phyloP scores from a whole-genome alignment of 2,329 filamentous ascomycete species.

The Juglanconis sp. region DNA sequence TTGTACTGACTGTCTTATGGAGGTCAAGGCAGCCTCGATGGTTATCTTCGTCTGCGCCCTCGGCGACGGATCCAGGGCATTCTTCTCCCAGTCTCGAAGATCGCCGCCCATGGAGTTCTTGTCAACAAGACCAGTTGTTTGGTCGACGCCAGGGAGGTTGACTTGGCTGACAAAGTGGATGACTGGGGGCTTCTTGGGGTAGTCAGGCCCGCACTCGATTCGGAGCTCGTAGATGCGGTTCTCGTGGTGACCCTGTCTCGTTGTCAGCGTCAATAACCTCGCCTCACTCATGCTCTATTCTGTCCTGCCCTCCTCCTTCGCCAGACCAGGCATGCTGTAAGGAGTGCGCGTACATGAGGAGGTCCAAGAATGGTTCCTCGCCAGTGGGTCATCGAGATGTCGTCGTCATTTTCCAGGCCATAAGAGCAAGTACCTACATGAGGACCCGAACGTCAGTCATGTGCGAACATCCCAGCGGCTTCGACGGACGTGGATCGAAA shows the following conservation, averaged over 20 bases:
- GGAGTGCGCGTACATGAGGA: constrained; percentile 66
- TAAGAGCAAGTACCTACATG: constrained; percentile 88
- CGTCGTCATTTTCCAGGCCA: constrained; percentile 88
- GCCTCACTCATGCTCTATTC: neutral
- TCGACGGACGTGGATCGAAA: constrained; percentile 12
- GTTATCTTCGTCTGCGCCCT: constrained; percentile 31
- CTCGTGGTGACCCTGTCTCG: constrained; percentile 72
- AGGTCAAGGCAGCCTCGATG: constrained; percentile 33
- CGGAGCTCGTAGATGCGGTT: constrained; percentile 98
- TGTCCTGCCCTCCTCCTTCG: neutral
- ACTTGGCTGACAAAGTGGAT: constrained; percentile 93
- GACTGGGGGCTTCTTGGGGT: constrained; percentile 83
- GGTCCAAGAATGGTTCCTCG: constrained; percentile 96
- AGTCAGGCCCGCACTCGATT: constrained; percentile 88
- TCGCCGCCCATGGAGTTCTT: constrained; percentile 73
- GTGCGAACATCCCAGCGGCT: no score
- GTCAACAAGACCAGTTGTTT: constrained; percentile 78
- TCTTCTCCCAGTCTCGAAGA: constrained; percentile 85
- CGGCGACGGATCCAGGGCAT: constrained; percentile 50
- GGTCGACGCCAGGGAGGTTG: constrained; percentile 93
- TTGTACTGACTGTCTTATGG: constrained; percentile 30
- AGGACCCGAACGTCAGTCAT: neutral
- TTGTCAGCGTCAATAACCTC: neutral
- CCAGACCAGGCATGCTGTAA: neutral
- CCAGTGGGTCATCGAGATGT: constrained; percentile 97